phyloP scores from a whole-genome alignment of 192 early-diverging fungal species.

The Gamsiella multidivaricata region DNA sequence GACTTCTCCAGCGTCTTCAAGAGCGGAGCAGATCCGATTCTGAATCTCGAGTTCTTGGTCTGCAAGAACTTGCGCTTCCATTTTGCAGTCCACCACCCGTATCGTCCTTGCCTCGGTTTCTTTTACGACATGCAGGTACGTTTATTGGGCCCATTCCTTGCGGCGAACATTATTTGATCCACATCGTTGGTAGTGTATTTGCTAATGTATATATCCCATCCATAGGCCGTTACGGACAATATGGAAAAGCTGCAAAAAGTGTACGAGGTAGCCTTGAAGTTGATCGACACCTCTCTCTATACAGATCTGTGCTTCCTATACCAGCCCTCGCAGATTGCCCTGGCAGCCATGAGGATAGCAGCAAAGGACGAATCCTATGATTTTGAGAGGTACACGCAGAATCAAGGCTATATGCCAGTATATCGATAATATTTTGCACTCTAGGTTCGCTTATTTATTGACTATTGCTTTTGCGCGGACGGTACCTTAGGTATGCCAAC shows the following conservation, averaged over 20 bases:
- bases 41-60: conserved; percentile 60
- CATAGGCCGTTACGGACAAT: conserved; percentile 54
- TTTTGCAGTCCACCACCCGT: conserved; percentile 79
- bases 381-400: conserved; percentile 63
- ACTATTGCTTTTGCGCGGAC: too few species aligned
- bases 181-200: too few species aligned
- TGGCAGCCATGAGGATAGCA: conserved; percentile 73
- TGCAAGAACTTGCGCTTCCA: conserved; percentile 78
- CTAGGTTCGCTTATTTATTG: too few species aligned
- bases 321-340: conserved; percentile 80
- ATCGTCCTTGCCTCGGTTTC: conserved; percentile 73
- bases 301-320: conserved; percentile 82
- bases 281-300: conserved; percentile 69
- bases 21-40: conserved; percentile 59
- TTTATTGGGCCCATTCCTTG: too few species aligned
- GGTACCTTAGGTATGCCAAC: conserved; percentile 27
- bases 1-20: conserved; percentile 70
- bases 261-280: conserved; percentile 64
- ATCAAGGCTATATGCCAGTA: background rate
- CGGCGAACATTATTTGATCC: too few species aligned
- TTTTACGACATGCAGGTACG: conserved; percentile 78
- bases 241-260: conserved; percentile 58
- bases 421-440: background rate
- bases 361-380: conserved; percentile 64
- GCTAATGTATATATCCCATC: too few species aligned